Percentiles rank a stretch among this genome's conserved stretches.
phyloP scores from a whole-genome alignment of 208 protist genomes.

The Trypanosoma cruzi region DNA sequence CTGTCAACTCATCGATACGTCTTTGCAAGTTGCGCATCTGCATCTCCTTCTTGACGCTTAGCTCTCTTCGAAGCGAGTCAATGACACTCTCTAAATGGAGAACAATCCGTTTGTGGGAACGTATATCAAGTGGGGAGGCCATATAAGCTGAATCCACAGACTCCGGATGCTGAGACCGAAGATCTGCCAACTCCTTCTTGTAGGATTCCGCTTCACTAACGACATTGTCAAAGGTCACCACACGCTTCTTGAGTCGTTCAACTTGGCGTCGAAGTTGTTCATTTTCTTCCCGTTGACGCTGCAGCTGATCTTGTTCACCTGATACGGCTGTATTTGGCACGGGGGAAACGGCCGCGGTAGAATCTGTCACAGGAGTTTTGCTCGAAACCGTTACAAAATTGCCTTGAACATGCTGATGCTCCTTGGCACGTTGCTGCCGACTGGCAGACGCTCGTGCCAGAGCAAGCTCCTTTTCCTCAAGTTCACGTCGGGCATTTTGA shows the following conservation, averaged over 20 bases:
- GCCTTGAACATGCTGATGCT: neutral
- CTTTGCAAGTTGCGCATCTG: conserved; percentile 45
- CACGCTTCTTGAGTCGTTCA: conserved; percentile 34
- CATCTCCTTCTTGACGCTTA: conserved; percentile 49
- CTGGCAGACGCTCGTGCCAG: conserved; percentile 28
- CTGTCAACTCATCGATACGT: conserved; percentile 27
- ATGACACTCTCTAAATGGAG: conserved; percentile 58
- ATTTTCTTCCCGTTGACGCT: conserved; percentile 28
- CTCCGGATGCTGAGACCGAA: conserved; percentile 17
- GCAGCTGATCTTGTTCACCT: conserved; percentile 3
- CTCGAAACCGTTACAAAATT: neutral
- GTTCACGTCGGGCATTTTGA: conserved; percentile 34
- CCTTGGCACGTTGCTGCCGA: neutral
- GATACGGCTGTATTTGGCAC: conserved; percentile 16
- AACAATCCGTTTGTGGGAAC: conserved; percentile 45
- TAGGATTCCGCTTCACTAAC: conserved; percentile 27
- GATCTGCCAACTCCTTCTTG: conserved; percentile 43
- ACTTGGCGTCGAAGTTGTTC: conserved; percentile 23
- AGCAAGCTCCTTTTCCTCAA: conserved; percentile 36
- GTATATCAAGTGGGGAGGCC: conserved; percentile 41
- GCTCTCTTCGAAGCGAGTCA: conserved; percentile 59
- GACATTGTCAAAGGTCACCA: conserved; percentile 40
- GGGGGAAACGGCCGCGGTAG: conserved; percentile 11
- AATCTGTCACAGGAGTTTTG: neutral
- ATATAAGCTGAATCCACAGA: conserved; percentile 11